These are phyloP conservation scores for Plasmodium relictum DNA, from an alignment of 169 alveolate species.

Conservation along the genomic window DNA sequence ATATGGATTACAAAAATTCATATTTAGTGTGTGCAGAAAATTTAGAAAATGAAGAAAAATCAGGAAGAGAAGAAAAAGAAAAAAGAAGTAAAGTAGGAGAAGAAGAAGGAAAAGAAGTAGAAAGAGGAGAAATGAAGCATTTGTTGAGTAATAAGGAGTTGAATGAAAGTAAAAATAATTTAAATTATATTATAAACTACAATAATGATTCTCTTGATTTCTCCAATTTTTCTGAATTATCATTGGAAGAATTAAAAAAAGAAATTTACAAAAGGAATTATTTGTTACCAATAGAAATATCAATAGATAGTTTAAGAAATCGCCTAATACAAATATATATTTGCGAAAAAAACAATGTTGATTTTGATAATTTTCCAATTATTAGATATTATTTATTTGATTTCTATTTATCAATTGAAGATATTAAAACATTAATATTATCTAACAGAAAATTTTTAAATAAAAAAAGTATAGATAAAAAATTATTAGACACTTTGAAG, in stretches of 20 bases:
- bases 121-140: background rate
- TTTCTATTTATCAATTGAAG: conserved; percentile 39
- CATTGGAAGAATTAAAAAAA: conserved; percentile 56
- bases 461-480: conserved; percentile 52
- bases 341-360: conserved; percentile 50
- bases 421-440: conserved; percentile 44
- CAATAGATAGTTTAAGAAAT: conserved; percentile 61
- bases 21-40: background rate
- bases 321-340: conserved; percentile 63
- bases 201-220: conserved; percentile 35
- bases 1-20: background rate
- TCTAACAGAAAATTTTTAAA: conserved; percentile 58
- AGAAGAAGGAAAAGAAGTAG: background rate
- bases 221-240: conserved; percentile 34
- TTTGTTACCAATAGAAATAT: conserved; percentile 74
- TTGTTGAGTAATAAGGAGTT: background rate
- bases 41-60: background rate
- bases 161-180: background rate
- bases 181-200: conserved; percentile 5
- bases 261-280: conserved; percentile 53
- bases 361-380: conserved; percentile 67
- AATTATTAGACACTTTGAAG: conserved; percentile 31
- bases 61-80: background rate
- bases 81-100: background rate
- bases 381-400: conserved; percentile 71